phyloP scores from a whole-genome alignment of 225 moss, liverwort and hornwort species.

The Polytrichum commune region DNA sequence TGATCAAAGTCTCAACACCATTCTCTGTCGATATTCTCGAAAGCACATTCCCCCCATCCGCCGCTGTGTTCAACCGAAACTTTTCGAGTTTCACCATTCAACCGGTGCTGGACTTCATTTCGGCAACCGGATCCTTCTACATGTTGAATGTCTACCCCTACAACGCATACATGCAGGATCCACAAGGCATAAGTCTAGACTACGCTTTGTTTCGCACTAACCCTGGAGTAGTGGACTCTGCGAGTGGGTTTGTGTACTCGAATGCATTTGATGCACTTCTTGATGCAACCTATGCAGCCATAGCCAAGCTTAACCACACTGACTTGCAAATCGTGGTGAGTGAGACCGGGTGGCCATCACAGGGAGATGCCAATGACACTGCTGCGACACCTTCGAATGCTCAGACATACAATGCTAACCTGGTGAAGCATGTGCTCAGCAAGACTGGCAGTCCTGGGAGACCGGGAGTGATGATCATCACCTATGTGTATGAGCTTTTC shows the following conservation, averaged over 20 bases:
- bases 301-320: slow-evolving; percentile 54
- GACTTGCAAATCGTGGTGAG: slow-evolving; percentile 50
- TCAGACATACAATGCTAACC: slow-evolving; percentile 35
- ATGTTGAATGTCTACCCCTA: slow-evolving; percentile 62
- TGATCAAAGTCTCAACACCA: slow-evolving; percentile 71
- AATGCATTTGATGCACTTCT: slow-evolving; percentile 53
- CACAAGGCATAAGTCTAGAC: slow-evolving; percentile 34
- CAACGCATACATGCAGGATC: slow-evolving; percentile 35
- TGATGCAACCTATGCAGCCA: slow-evolving; percentile 55
- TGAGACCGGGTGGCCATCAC: slow-evolving; percentile 57
- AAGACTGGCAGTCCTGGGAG: slow-evolving; percentile 45
- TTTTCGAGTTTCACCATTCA: slow-evolving; percentile 29
- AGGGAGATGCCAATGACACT: slow-evolving; percentile 37
- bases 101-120: slow-evolving; percentile 73
- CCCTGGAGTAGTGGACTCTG: slow-evolving; percentile 37
- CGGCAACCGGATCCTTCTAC: slow-evolving; percentile 51
- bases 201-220: slow-evolving; percentile 41
- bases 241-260: slow-evolving; percentile 46
- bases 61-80: slow-evolving; percentile 44
- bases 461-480: slow-evolving; percentile 39
- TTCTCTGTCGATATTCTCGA: slow-evolving; percentile 52
- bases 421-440: slow-evolving; percentile 33
- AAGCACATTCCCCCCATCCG: slow-evolving; percentile 57
- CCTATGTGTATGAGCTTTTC: slow-evolving; percentile 48
- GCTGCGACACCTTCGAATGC: slow-evolving; percentile 36